These are phyloP conservation scores for Heimioporus sp. DNA, from an alignment of 768 basidiomycete genomes.

Conservation along the genomic window DNA sequence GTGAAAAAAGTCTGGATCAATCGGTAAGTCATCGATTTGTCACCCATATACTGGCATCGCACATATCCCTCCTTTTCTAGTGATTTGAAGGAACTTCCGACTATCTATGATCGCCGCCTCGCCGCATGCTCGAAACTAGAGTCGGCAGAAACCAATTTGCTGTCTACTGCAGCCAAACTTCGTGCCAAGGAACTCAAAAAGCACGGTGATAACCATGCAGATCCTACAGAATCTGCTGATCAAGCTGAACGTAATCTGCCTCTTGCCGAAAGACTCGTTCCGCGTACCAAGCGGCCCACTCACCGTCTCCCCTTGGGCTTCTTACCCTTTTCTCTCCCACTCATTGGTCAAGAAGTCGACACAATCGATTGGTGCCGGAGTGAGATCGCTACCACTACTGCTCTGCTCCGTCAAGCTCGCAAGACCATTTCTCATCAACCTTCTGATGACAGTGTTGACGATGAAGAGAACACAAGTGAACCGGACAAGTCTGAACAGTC, in stretches of 20 bases:
- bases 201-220: conserved; percentile 24
- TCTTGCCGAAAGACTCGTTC: conserved; percentile 56
- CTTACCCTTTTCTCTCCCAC: conserved; percentile 54
- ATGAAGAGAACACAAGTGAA: conserved; percentile 6
- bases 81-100: conserved; percentile 84
- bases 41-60: too few relatives aligned
- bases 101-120: conserved; percentile 73
- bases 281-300: conserved; percentile 69
- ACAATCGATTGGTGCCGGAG: conserved; percentile 85
- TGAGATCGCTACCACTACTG: conserved; percentile 62
- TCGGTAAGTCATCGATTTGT: conserved; percentile 42
- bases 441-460: conserved; percentile 17
- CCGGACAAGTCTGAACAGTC: conserved; percentile 21
- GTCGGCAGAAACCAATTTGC: conserved; percentile 73
- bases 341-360: conserved; percentile 88
- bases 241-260: conserved; percentile 30
- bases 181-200: conserved; percentile 55
- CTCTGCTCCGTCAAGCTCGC: conserved; percentile 51
- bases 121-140: conserved; percentile 80
- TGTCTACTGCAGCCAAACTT: conserved; percentile 76
- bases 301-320: conserved; percentile 63
- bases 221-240: conserved; percentile 17
- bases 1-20: conserved; percentile 92
- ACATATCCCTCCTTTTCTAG: conserved; percentile 31
- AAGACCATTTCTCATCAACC: conserved; percentile 21